Evolutionary conservation across 352 stramenopile species (phyloP).

Genomic region (Nothophytophthora sp.): DNA sequence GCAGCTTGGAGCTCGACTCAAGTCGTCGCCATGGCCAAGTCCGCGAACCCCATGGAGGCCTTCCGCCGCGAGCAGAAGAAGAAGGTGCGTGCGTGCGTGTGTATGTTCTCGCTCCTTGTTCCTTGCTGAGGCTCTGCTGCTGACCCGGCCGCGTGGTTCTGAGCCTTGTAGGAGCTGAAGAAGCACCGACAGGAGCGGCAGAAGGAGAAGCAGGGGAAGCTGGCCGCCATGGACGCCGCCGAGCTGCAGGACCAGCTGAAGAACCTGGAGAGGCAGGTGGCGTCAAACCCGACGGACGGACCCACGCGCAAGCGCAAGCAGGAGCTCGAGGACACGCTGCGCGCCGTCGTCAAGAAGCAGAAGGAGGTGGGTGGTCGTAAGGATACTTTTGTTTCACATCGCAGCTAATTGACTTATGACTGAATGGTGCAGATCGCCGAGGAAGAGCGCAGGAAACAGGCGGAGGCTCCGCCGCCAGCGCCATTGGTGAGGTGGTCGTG

Average conservation of each 20-base stretch:
- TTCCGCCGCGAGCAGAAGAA: conserved; percentile 84
- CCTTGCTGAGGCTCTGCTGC: not conserved
- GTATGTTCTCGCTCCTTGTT: not conserved
- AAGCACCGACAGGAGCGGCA: conserved; percentile 66
- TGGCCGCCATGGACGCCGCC: conserved; percentile 52
- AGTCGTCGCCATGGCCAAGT: conserved; percentile 46
- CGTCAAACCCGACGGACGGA: conserved; percentile 63
- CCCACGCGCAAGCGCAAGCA: conserved; percentile 75
- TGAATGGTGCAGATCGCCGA: conserved; percentile 36
- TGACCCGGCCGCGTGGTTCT: too few relatives aligned
- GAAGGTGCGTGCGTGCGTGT: conserved; percentile 32
- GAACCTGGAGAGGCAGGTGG: conserved; percentile 59
- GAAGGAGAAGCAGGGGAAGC: conserved; percentile 60
- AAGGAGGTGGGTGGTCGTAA: conserved; percentile 39
- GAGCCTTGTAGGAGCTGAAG: conserved; percentile 58
- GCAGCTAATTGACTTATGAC: not conserved
- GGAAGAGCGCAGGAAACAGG: conserved; percentile 38
- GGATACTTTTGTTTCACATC: not conserved
- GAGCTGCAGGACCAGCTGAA: conserved; percentile 65
- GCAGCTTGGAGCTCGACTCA: too few relatives aligned
- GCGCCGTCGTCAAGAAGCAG: conserved; percentile 65
- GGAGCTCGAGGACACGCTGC: conserved; percentile 75
- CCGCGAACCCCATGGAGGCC: conserved; percentile 71
- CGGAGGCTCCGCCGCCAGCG: conserved; percentile 22
- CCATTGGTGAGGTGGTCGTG: conserved; percentile 44